These are phyloP conservation scores for Nicotiana obtusifolia DNA, from an alignment of 257 asterid species.

Conservation along the genomic window DNA sequence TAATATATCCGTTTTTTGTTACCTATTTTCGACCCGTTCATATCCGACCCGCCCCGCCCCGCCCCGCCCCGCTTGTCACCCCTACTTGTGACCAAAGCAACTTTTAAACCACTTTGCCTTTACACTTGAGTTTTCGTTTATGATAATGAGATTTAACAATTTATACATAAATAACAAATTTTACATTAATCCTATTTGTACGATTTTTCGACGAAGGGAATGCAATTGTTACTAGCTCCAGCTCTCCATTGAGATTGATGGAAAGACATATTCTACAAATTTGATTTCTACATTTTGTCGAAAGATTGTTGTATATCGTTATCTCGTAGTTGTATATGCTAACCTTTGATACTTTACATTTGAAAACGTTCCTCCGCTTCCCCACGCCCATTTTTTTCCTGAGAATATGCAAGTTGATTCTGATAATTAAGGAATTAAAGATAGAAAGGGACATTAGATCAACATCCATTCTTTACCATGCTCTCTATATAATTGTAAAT, in stretches of 20 bases:
- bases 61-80: no score
- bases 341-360: background rate
- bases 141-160: no score
- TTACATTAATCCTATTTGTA: no score
- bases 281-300: background rate
- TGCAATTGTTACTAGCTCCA: background rate
- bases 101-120: no score
- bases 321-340: background rate
- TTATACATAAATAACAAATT: no score
- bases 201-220: no score
- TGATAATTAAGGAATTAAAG: background rate
- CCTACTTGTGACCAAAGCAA: no score
- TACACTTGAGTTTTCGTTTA: no score
- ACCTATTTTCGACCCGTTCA: no score
- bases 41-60: no score
- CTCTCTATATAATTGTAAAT: background rate
- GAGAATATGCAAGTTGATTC: background rate
- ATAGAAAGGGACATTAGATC: background rate
- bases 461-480: background rate
- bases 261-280: background rate
- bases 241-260: background rate
- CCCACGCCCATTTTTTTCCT: background rate
- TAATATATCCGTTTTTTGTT: no score
- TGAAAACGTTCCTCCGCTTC: background rate
- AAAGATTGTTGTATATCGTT: background rate